phyloP scores from a whole-genome alignment of 2,329 filamentous ascomycete species.

The Curvularia lunata region DNA sequence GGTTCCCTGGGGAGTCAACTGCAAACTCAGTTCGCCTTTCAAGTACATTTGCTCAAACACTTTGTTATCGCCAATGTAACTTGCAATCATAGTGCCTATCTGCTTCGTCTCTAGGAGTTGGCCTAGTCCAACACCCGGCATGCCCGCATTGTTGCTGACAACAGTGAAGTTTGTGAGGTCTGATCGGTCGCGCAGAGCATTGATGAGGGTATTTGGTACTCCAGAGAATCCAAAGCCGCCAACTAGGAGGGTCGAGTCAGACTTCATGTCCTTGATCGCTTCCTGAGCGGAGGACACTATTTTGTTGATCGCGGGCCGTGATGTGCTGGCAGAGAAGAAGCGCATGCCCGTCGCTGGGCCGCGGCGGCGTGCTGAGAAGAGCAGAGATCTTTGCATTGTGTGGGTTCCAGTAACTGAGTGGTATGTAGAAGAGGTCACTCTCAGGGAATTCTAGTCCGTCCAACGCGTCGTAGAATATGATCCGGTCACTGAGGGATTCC shows the following conservation, averaged over 20 bases:
- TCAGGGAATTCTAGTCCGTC: neutral
- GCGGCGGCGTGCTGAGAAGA: slow-evolving; percentile 43
- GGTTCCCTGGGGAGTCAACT: slow-evolving; percentile 78
- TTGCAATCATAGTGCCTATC: slow-evolving; percentile 73
- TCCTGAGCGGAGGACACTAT: slow-evolving; percentile 48
- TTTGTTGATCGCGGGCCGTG: slow-evolving; percentile 48
- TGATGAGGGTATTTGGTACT: slow-evolving; percentile 50
- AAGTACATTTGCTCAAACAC: slow-evolving; percentile 76
- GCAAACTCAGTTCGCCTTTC: slow-evolving; percentile 74
- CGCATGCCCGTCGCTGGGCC: slow-evolving; percentile 35
- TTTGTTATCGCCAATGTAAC: slow-evolving; percentile 80
- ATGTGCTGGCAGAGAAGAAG: slow-evolving; percentile 44
- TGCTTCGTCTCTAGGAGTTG: slow-evolving; percentile 73
- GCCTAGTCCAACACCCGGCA: slow-evolving; percentile 72
- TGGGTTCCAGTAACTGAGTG: neutral
- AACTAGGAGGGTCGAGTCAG: slow-evolving; percentile 46
- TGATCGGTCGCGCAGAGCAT: slow-evolving; percentile 45
- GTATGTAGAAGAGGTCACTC: neutral
- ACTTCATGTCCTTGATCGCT: slow-evolving; percentile 49
- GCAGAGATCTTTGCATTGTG: slow-evolving; percentile 45
- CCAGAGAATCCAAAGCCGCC: slow-evolving; percentile 50
- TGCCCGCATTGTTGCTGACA: slow-evolving; percentile 81
- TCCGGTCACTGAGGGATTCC: neutral
- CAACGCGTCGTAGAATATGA: neutral
- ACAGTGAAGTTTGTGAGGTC: slow-evolving; percentile 64